Evolutionary conservation across 768 basidiomycete genomes (phyloP).

Genomic region (Dentipellis fragilis): DNA sequence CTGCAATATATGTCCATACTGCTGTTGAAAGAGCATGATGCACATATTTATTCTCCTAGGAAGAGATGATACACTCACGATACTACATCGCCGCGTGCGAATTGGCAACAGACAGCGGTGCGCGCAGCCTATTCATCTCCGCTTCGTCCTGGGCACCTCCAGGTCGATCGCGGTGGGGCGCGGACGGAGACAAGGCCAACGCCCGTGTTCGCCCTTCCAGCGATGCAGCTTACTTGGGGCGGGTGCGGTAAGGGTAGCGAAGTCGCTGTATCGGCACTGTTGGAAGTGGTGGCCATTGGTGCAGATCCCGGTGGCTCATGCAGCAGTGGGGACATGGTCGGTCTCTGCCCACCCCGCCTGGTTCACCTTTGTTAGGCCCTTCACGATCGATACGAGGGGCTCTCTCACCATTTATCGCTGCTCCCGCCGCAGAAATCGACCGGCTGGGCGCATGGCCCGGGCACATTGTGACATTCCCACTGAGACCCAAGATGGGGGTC

Average conservation of each 20-base stretch:
- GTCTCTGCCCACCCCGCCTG: conserved; percentile 15
- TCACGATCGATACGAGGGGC: conserved; percentile 56
- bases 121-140: not conserved
- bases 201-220: not conserved
- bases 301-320: not conserved
- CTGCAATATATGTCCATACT: no score
- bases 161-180: not conserved
- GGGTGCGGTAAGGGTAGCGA: not conserved
- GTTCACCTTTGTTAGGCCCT: conserved; percentile 40
- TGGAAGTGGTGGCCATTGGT: not conserved
- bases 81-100: not conserved
- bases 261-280: not conserved
- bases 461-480: not conserved
- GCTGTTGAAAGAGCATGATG: no score
- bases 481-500: not conserved
- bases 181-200: not conserved
- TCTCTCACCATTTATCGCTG: conserved; percentile 1
- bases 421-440: not conserved
- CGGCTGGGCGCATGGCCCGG: not conserved
- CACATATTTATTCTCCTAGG: no score
- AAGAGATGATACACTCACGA: no score
- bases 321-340: conserved; percentile 5
- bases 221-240: not conserved
- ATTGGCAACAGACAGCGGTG: not conserved
- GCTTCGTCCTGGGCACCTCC: not conserved